Evolutionary conservation across 106 monocot species (phyloP).

Genomic region (Dendrobium huoshanense): DNA sequence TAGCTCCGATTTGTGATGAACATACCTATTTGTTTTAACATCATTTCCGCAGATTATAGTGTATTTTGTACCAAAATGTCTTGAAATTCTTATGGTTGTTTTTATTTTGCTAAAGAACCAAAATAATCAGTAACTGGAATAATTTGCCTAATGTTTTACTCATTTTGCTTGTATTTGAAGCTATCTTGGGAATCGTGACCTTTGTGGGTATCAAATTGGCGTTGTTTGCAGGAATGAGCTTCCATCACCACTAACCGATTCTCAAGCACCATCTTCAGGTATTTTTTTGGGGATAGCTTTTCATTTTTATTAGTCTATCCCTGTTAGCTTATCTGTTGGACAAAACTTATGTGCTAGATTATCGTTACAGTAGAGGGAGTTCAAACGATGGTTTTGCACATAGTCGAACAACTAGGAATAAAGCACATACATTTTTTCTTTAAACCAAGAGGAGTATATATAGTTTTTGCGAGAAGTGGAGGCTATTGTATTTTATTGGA

Average conservation of each 20-base stretch:
- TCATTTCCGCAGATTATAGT: not conserved
- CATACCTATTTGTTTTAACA: not conserved
- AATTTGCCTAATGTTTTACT: not conserved
- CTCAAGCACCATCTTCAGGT: conserved; percentile 42
- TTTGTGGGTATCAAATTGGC: conserved; percentile 76
- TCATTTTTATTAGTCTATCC: not conserved
- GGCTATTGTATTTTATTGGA: too few relatives aligned
- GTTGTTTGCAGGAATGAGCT: conserved; percentile 52
- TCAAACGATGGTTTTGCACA: too few relatives aligned
- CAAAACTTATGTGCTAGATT: too few relatives aligned
- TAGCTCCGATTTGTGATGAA: not conserved
- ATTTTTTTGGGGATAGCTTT: not conserved
- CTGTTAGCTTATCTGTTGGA: not conserved
- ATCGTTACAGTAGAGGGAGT: too few relatives aligned
- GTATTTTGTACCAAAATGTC: not conserved
- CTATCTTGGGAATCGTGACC: conserved; percentile 71
- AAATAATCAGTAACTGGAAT: not conserved
- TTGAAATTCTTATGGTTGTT: not conserved
- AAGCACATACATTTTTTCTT: too few relatives aligned
- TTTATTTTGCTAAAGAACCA: conserved; percentile 2
- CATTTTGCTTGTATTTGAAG: conserved; percentile 20
- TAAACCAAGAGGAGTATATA: too few relatives aligned
- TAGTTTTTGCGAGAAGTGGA: too few relatives aligned
- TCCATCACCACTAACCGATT: conserved; percentile 24
- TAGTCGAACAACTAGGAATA: too few relatives aligned